Evolutionary conservation across 2,329 filamentous ascomycete species (phyloP).

Genomic region (Stemphylium beticola): DNA sequence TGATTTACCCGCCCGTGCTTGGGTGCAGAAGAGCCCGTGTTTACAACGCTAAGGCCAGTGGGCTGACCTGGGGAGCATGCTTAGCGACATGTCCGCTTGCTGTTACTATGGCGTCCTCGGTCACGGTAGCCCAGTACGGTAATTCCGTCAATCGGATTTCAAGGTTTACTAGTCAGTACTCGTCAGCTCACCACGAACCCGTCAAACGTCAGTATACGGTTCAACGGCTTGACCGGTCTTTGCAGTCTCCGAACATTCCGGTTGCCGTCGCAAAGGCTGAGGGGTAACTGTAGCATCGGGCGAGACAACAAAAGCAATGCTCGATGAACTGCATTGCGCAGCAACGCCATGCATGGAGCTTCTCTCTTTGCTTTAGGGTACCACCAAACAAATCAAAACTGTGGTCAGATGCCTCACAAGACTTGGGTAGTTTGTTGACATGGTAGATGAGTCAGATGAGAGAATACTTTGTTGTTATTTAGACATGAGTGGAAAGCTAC

Average conservation of each 20-base stretch:
- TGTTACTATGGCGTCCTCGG: constrained; percentile 1
- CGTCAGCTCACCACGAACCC: neutral
- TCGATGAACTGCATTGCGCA: neutral
- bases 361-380: neutral
- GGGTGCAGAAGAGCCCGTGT: neutral
- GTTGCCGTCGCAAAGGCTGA: no score
- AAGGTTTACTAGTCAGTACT: neutral
- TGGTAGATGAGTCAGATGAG: neutral
- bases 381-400: neutral
- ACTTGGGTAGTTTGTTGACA: neutral
- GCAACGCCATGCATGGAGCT: neutral
- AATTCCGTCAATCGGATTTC: neutral
- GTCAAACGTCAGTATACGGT: neutral
- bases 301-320: neutral
- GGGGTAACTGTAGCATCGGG: neutral
- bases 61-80: neutral
- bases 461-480: constrained; percentile 24
- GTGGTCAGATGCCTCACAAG: no score
- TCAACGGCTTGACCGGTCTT: neutral
- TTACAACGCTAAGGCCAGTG: neutral
- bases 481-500: constrained; percentile 46
- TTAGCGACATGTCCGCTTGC: neutral
- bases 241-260: no score
- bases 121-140: neutral
- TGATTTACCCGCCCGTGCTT: neutral